phyloP scores from a whole-genome alignment of 352 stramenopile species.

The Aphanomyces stellatus region DNA sequence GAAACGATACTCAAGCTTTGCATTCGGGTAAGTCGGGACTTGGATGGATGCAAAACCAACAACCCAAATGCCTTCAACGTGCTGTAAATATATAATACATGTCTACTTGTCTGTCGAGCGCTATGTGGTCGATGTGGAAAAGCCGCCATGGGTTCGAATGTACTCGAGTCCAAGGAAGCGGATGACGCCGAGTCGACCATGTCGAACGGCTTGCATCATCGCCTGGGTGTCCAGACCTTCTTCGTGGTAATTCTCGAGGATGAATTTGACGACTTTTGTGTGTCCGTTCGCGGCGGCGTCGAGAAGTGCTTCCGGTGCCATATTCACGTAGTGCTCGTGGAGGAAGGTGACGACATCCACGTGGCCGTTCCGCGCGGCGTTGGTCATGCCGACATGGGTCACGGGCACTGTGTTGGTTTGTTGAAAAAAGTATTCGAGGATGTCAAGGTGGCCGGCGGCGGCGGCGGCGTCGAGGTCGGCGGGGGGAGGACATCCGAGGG shows the following conservation, averaged over 20 bases:
- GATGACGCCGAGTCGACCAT: background rate
- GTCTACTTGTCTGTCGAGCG: too few relatives aligned
- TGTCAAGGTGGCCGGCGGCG: background rate
- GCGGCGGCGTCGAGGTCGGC: background rate
- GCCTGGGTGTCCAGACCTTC: background rate
- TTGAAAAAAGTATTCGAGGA: background rate
- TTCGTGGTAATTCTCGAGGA: background rate
- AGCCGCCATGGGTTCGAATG: background rate
- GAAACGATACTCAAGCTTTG: too few relatives aligned
- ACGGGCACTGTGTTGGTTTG: background rate
- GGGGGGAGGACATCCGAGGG: background rate
- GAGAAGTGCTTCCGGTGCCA: background rate
- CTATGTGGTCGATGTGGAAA: background rate
- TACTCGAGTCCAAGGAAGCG: background rate
- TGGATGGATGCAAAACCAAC: too few relatives aligned
- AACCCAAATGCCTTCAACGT: too few relatives aligned
- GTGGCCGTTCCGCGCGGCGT: background rate
- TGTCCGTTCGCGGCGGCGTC: background rate
- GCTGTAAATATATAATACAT: background rate
- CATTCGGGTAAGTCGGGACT: too few relatives aligned
- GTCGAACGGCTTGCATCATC: background rate
- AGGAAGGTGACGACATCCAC: background rate
- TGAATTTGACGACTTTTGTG: background rate
- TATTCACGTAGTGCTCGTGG: background rate
- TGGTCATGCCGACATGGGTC: background rate